Conservation (phyloP, 2,329 filamentous ascomycete species). For the Phialemonium atrogriseum region DNA sequence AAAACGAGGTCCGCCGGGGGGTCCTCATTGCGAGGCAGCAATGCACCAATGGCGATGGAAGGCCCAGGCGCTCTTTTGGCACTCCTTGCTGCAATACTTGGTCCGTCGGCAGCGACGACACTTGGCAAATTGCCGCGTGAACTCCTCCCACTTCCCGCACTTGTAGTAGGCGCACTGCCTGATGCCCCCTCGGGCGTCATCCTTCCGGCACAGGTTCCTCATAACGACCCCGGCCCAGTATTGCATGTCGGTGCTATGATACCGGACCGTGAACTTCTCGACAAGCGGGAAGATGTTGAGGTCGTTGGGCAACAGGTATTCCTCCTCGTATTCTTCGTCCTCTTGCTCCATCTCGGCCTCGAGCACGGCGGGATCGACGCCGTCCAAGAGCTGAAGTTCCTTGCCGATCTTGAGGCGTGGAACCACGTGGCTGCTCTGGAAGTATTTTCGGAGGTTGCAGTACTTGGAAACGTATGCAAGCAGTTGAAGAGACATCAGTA, state of each 20-base stretch:
- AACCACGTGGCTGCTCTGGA: conserved; percentile 89
- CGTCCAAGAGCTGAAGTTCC: conserved; percentile 73
- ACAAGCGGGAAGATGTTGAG: conserved; percentile 98
- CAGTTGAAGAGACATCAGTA: conserved; percentile 94
- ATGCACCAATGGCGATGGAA: conserved; percentile 98
- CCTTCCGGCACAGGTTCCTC: conserved; percentile 96
- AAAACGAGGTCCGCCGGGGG: conserved; percentile 8
- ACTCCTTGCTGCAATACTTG: conserved; percentile 99
- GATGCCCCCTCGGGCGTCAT: conserved; percentile 89
- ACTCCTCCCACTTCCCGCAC: conserved; percentile 98
- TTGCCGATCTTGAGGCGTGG: conserved; percentile 84
- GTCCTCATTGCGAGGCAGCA: conserved; percentile 49
- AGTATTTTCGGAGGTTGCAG: conserved; percentile 90
- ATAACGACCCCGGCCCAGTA: conserved; percentile 99
- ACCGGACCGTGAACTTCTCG: conserved; percentile 94
- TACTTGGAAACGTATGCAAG: conserved; percentile 98
- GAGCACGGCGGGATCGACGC: conserved; percentile 39
- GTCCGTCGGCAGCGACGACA: conserved; percentile 92
- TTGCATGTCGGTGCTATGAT: conserved; percentile 95
- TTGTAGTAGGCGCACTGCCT: conserved; percentile 96
- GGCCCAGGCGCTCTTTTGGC: conserved; percentile 97
- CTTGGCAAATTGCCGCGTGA: conserved; percentile 93
- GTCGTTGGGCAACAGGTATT: conserved; percentile 87
- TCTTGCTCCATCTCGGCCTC: conserved; percentile 28
- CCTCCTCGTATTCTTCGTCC: conserved; percentile 64